Evolutionary conservation across 169 alveolate genomes (phyloP), one percentile per base, ranked within the genome.

Genomic region (Toxoplasma gondii): DNA sequence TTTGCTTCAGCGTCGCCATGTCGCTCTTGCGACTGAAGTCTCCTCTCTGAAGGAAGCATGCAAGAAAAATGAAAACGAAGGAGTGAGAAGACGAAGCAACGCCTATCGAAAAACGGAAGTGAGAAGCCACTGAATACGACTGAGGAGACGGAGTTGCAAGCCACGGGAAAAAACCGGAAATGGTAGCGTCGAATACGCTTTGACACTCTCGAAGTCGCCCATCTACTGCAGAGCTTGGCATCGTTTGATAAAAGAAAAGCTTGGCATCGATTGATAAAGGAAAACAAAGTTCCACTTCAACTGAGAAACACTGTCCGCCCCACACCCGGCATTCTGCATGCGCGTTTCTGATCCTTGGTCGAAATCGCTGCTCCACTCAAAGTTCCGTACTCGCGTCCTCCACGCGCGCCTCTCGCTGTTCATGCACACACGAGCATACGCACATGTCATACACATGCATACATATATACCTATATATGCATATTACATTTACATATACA

Each of bases 1-100:
- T 82, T 7, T 67, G 90, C 90, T 58, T 53, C 84, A 58, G 84
- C 44, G 22, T 17, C 83, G 53, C 44, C 93, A 29, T 90, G n/a
- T 74, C 53, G 19, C 69, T 24, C 39, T 27, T 7, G 0, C 69
- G 31, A 44, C 86, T 86, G 64, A 41, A 31, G 17, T 58, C 93
- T 38, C 86, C 88, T 34, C 93, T 10, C 49, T 74, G 90, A 2
- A 16, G 10, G 4, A 38, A 82, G 64, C 10, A 49, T 12, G 12
- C 12, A 49, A 49, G 31, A 88, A 12, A 45, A 88, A 45, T 12
- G 34, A 88, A 45, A 88, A 10, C 22, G 36, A 53, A 29, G 12
- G 27, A 53, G n/a, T n/a, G 19, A 84, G 16, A 53, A 17, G 69
- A n/a, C 10, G 27, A 58, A 24, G 24, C 27, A 84, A 17, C 17